phyloP scores from a whole-genome alignment of 2,329 filamentous ascomycete species.

The Trichoderma endophyticum region DNA sequence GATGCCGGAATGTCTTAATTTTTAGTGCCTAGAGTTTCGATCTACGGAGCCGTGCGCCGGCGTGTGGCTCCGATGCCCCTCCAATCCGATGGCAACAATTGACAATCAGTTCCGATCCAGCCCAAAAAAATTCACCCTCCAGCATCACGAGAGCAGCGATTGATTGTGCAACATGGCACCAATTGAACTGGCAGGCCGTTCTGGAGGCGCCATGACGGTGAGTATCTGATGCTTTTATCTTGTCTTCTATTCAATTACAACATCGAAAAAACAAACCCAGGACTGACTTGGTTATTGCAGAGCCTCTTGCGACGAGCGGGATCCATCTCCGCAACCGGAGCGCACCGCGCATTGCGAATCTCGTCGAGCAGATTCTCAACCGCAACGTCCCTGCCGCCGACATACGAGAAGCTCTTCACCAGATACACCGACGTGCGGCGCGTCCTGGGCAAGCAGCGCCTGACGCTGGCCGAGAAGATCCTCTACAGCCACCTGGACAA shows the following conservation, averaged over 20 bases:
- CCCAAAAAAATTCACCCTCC: slow-evolving; percentile 29
- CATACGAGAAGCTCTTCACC: slow-evolving; percentile 77
- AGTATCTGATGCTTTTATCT: slow-evolving; percentile 2
- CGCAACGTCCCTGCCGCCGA: slow-evolving; percentile 54
- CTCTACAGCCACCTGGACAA: slow-evolving; percentile 93
- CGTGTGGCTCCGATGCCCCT: slow-evolving; percentile 1
- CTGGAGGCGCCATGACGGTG: slow-evolving; percentile 48
- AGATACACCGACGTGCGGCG: slow-evolving; percentile 72
- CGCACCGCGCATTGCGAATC: slow-evolving; percentile 16
- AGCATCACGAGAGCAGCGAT: slow-evolving; percentile 17
- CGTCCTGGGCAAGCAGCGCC: slow-evolving; percentile 62
- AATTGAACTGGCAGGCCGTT: slow-evolving; percentile 49
- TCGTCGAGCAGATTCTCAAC: slow-evolving; percentile 38
- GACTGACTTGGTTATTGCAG: slow-evolving; percentile 26
- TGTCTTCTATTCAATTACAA: background rate
- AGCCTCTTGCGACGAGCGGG: slow-evolving; percentile 37
- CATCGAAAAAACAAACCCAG: slow-evolving; percentile 3
- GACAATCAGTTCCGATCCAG: slow-evolving; percentile 26
- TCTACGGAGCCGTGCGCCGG: background rate
- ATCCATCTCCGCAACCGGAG: slow-evolving; percentile 27
- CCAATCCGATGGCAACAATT: slow-evolving; percentile 38
- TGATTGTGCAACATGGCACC: slow-evolving; percentile 42
- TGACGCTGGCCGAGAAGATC: slow-evolving; percentile 97
- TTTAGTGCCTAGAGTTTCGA: background rate
- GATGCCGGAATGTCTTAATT: background rate